Percentiles rank a stretch among this genome's conserved stretches.
Evolutionary conservation across 1,284 basidiomycete genomes (phyloP).

Genomic region (Cryptococcus sp.): DNA sequence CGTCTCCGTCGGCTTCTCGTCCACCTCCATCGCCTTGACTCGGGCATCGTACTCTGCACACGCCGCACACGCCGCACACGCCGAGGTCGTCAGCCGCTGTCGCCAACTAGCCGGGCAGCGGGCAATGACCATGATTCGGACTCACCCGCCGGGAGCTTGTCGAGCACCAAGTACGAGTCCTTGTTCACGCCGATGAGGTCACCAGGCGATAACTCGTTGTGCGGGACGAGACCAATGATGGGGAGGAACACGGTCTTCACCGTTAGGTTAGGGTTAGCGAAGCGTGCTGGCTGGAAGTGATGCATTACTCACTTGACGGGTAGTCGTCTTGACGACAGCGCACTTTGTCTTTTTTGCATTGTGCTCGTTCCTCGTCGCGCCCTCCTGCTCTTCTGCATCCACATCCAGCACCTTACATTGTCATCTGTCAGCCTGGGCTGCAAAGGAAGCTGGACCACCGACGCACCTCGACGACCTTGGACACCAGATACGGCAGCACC

Average conservation of each 20-base stretch:
- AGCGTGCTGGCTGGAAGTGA: not conserved
- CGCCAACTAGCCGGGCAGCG: not conserved
- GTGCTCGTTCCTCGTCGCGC: slow-evolving; percentile 88
- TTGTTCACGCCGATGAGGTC: slow-evolving; percentile 99
- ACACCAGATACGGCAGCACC: slow-evolving; percentile 95
- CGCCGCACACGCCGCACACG: too few species aligned
- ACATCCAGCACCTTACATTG: slow-evolving; percentile 78
- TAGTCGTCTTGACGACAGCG: slow-evolving; percentile 98
- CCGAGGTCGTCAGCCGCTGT: slow-evolving; percentile 1
- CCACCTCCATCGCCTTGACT: slow-evolving; percentile 91
- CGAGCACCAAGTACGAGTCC: slow-evolving; percentile 96
- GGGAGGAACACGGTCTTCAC: slow-evolving; percentile 96
- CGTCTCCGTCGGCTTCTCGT: slow-evolving; percentile 72
- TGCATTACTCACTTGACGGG: slow-evolving; percentile 63
- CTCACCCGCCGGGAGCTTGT: slow-evolving; percentile 63
- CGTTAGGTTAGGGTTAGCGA: not conserved
- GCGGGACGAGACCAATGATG: slow-evolving; percentile 91
- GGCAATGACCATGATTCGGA: not conserved
- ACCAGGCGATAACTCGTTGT: slow-evolving; percentile 80
- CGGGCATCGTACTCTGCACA: slow-evolving; percentile 68
- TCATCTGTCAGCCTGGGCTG: not conserved
- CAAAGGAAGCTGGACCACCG: not conserved
- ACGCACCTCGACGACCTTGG: slow-evolving; percentile 89
- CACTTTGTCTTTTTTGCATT: slow-evolving; percentile 95
- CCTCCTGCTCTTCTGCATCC: slow-evolving; percentile 90